These are phyloP conservation scores for Vaccinium corymbosum DNA, from an alignment of 148 eudicot genomes.

Conservation along the genomic window DNA sequence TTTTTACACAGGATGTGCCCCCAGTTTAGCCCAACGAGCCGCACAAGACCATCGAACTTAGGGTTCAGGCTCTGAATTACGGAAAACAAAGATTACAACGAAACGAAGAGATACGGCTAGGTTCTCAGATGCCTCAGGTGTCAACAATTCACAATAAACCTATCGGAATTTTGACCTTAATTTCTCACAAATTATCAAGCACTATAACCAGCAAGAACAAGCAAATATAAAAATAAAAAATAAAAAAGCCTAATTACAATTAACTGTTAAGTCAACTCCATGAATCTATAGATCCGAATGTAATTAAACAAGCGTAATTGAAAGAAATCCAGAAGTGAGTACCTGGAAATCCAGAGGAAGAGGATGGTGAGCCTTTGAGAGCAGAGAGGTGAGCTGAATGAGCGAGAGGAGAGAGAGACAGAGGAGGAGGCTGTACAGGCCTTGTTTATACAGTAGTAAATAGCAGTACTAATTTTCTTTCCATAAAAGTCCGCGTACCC, in stretches of 20 bases:
- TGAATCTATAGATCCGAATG: slow-evolving; percentile 1
- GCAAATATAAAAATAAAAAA: background rate
- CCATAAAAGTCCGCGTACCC: background rate
- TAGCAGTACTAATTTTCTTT: no score
- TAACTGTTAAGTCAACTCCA: background rate
- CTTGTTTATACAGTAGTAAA: no score
- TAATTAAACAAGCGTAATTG: background rate
- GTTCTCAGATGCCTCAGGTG: background rate
- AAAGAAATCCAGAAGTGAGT: background rate
- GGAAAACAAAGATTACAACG: background rate
- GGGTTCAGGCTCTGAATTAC: background rate
- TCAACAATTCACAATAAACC: background rate
- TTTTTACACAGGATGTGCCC: background rate
- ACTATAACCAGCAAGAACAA: background rate
- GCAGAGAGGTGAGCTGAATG: background rate
- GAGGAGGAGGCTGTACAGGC: background rate
- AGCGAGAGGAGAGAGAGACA: slow-evolving; percentile 1
- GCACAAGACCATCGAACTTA: background rate
- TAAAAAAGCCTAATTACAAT: background rate
- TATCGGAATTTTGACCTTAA: background rate
- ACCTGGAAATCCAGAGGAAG: background rate
- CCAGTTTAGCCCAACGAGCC: background rate
- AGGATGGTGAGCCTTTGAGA: background rate
- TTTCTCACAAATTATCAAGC: background rate
- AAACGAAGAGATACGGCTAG: background rate